phyloP scores from a whole-genome alignment of 2,329 filamentous ascomycete species.

The Neofusicoccum kwambonambiense region DNA sequence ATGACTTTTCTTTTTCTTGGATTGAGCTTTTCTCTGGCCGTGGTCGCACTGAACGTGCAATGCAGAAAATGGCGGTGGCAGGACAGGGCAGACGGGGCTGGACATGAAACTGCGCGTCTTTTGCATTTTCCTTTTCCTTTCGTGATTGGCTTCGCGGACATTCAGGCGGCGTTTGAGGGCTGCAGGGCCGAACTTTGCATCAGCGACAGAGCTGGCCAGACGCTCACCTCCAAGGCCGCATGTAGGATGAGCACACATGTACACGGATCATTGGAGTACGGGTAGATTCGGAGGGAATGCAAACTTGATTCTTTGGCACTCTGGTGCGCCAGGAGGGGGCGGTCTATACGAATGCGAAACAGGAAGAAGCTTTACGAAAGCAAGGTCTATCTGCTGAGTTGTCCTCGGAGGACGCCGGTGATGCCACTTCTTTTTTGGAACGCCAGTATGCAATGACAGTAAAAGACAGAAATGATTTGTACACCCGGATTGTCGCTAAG shows the following conservation, averaged over 20 bases:
- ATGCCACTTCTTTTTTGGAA: background rate
- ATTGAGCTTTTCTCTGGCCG: background rate
- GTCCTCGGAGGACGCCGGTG: background rate
- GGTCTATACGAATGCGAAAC: background rate
- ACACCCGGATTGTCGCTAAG: too few relatives aligned
- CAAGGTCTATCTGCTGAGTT: background rate
- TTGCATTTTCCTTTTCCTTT: background rate
- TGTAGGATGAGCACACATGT: background rate
- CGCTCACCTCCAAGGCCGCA: background rate
- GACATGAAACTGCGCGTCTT: background rate
- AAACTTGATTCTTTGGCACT: background rate
- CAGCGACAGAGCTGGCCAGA: background rate
- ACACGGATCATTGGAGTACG: background rate
- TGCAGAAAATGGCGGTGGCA: background rate
- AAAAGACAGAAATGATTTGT: background rate
- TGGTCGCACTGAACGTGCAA: background rate
- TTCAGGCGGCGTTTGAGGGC: background rate
- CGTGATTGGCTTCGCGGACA: background rate
- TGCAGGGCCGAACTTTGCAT: background rate
- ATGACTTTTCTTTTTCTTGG: background rate
- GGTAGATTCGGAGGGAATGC: background rate
- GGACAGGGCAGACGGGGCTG: background rate
- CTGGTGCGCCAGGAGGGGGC: too few relatives aligned
- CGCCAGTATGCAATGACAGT: background rate
- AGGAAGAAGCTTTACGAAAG: background rate